phyloP scores from a whole-genome alignment of 805 yeast genomes.

The Nematodospora valgi region DNA sequence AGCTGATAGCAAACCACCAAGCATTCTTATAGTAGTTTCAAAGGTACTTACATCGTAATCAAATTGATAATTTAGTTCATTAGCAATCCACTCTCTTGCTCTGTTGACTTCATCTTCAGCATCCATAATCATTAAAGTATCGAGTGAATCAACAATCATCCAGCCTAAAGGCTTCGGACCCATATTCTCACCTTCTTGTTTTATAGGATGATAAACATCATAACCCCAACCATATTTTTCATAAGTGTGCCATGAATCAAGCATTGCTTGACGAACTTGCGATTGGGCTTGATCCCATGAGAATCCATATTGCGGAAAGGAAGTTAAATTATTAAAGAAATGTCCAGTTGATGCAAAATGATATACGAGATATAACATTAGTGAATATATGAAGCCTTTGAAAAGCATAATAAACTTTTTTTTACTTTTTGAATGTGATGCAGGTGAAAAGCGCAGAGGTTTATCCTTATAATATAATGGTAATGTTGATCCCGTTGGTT shows the following conservation, averaged over 20 bases:
- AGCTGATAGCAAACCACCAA: conserved; percentile 89
- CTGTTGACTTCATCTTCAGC: conserved; percentile 56
- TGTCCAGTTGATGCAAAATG: conserved; percentile 10
- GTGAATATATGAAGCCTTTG: conserved; percentile 39
- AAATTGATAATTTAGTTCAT: conserved; percentile 66
- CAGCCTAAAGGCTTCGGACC: conserved; percentile 84
- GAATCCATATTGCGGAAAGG: not conserved
- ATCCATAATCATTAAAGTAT: conserved; percentile 77
- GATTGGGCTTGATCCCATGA: conserved; percentile 49
- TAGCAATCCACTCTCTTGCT: conserved; percentile 72
- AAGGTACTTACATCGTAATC: conserved; percentile 78
- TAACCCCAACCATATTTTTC: conserved; percentile 77
- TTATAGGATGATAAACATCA: conserved; percentile 73
- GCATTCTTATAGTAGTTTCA: conserved; percentile 92
- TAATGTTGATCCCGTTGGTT: conserved; percentile 13
- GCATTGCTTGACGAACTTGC: conserved; percentile 64
- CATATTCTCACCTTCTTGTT: conserved; percentile 64
- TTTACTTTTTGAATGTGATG: conserved; percentile 8
- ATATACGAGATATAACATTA: conserved; percentile 41
- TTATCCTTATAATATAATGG: conserved; percentile 37
- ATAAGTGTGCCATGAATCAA: conserved; percentile 76
- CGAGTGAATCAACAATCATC: conserved; percentile 87
- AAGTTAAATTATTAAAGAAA: not conserved
- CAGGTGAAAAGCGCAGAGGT: conserved; percentile 11
- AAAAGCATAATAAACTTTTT: conserved; percentile 33